Conservation (phyloP, 73 alveolate genomes). For the Blepharisma stoltei region DNA sequence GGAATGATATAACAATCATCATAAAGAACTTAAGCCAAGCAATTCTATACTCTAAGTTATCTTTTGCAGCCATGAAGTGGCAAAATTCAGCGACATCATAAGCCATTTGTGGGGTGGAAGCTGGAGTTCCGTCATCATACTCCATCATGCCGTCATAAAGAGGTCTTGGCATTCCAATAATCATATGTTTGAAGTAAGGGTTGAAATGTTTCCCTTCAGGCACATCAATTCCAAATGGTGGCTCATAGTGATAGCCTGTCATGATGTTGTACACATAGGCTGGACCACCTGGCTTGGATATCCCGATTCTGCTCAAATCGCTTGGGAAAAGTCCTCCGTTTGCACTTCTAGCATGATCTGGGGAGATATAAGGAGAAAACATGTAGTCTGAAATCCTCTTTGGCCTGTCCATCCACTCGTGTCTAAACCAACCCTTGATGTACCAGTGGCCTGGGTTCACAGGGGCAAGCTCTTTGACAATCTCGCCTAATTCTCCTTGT, state of each 20-base stretch:
- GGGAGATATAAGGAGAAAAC: conserved; percentile 90
- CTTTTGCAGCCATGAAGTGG: conserved; percentile 67
- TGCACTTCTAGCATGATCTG: conserved; percentile 91
- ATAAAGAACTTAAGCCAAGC: conserved; percentile 31
- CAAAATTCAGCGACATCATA: conserved; percentile 90
- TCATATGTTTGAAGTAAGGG: conserved; percentile 96
- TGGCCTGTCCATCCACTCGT: conserved; percentile 93
- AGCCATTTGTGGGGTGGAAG: conserved; percentile 95
- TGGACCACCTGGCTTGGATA: conserved; percentile 80
- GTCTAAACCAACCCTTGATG: conserved; percentile 81
- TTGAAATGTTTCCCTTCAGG: conserved; percentile 89
- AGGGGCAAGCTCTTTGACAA: conserved; percentile 73
- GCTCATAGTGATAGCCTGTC: conserved; percentile 90
- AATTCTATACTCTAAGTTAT: conserved; percentile 28
- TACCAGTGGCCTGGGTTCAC: conserved; percentile 89
- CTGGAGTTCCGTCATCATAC: conserved; percentile 91
- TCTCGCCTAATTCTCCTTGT: conserved; percentile 80
- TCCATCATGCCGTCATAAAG: conserved; percentile 91
- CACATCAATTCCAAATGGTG: conserved; percentile 90
- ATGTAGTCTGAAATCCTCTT: conserved; percentile 86
- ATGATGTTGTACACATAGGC: conserved; percentile 81
- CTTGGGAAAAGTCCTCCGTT: conserved; percentile 94
- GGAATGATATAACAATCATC: conserved; percentile 15
- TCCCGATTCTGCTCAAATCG: conserved; percentile 78
- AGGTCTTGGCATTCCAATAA: conserved; percentile 90